These are phyloP conservation scores for Corymbia citriodora DNA, from an alignment of 441 rosid genomes.

Conservation along the genomic window DNA sequence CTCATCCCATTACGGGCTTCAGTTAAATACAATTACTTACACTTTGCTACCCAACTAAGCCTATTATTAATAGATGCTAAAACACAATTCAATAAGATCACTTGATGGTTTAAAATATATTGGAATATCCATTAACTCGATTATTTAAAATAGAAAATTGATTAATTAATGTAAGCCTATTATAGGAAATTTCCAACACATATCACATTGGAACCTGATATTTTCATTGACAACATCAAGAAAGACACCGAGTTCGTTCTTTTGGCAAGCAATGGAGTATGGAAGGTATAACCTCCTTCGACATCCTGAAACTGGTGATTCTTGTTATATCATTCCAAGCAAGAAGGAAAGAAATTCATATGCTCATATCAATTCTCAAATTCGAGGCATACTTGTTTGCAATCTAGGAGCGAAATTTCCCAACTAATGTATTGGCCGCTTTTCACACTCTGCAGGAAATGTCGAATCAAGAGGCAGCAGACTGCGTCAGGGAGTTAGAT, in stretches of 20 bases:
- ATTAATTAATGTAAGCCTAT: no score
- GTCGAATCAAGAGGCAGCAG: slow-evolving; percentile 42
- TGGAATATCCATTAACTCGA: no score
- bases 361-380: neutral
- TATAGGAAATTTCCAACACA: no score
- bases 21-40: no score
- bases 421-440: no score
- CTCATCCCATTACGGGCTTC: no score
- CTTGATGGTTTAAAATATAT: no score
- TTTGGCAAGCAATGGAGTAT: slow-evolving; percentile 52
- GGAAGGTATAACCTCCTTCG: slow-evolving; percentile 30
- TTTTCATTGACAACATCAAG: neutral
- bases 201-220: slow-evolving; percentile 30
- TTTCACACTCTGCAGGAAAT: slow-evolving; percentile 23
- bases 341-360: neutral
- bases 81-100: no score
- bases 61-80: no score
- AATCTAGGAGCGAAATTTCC: neutral
- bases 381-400: neutral
- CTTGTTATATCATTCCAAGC: neutral
- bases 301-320: neutral
- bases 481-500: slow-evolving; percentile 5
- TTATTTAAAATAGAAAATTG: no score
- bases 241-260: slow-evolving; percentile 18
- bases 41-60: no score